These are phyloP conservation scores for Babesia ovata DNA, from an alignment of 169 alveolate genomes.

Conservation along the genomic window DNA sequence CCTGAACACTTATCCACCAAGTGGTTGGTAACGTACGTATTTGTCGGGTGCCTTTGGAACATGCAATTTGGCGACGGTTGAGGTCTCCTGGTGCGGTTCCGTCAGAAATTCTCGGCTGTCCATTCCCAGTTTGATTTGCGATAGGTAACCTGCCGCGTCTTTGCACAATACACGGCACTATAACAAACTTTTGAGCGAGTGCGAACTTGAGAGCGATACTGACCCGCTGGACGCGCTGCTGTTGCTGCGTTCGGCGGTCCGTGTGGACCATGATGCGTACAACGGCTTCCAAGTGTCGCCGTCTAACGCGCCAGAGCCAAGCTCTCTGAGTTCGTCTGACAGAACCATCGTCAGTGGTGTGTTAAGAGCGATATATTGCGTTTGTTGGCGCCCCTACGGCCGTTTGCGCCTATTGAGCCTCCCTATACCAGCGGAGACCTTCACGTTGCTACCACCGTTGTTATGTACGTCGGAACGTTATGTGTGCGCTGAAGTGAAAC, in stretches of 20 bases:
- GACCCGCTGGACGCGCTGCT: slow-evolving; percentile 18
- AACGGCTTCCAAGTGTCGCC: slow-evolving; percentile 27
- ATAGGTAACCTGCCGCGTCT: slow-evolving; percentile 41
- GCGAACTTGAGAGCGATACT: slow-evolving; percentile 4
- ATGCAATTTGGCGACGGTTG: neutral
- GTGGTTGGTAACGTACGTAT: slow-evolving; percentile 11
- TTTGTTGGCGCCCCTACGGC: neutral
- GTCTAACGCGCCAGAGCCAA: neutral
- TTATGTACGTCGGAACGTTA: neutral
- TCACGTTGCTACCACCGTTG: neutral
- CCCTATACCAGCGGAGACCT: neutral
- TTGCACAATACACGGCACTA: neutral
- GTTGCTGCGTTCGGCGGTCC: slow-evolving; percentile 7
- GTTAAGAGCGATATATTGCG: neutral
- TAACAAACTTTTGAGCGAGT: slow-evolving; percentile 52
- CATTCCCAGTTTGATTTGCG: slow-evolving; percentile 52
- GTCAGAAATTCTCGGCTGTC: slow-evolving; percentile 32
- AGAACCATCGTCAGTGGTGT: slow-evolving; percentile 7
- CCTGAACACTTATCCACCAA: slow-evolving; percentile 24
- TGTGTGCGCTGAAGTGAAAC: slow-evolving; percentile 1
- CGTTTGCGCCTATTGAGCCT: neutral
- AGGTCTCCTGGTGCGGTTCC: slow-evolving; percentile 15
- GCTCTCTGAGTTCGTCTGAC: slow-evolving; percentile 15
- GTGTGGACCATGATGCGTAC: slow-evolving; percentile 1
- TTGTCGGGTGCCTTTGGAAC: slow-evolving; percentile 6